Percentiles rank a stretch among this genome's conserved stretches.
These are phyloP conservation scores for Saturnispora hagleri DNA, from an alignment of 805 yeast genomes.

Conservation along the genomic window DNA sequence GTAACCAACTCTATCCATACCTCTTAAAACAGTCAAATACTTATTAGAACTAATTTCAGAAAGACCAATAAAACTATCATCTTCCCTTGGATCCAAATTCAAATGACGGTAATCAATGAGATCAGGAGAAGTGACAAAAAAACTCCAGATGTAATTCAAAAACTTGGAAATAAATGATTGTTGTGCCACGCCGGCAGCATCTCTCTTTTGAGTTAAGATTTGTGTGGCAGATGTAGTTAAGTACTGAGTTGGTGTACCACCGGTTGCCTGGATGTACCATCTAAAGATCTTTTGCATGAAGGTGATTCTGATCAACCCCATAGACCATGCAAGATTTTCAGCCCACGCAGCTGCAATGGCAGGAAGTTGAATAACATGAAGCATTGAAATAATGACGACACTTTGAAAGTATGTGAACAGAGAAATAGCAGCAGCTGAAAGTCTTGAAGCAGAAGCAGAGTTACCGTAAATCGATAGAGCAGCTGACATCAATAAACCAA, in stretches of 20 bases:
- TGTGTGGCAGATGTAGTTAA: conserved; percentile 52
- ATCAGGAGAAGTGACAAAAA: conserved; percentile 15
- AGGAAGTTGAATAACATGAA: conserved; percentile 76
- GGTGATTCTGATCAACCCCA: conserved; percentile 70
- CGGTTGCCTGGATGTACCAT: conserved; percentile 83
- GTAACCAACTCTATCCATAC: conserved; percentile 77
- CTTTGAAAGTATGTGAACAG: conserved; percentile 83
- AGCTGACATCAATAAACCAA: conserved; percentile 79
- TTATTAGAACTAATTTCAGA: conserved; percentile 41
- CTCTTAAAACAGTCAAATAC: conserved; percentile 65
- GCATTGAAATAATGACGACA: conserved; percentile 76
- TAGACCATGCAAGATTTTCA: conserved; percentile 88
- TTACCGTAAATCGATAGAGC: conserved; percentile 76
- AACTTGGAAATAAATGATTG: conserved; percentile 10
- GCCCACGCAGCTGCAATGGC: conserved; percentile 92
- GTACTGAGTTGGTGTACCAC: conserved; percentile 72
- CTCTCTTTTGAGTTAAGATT: conserved; percentile 58
- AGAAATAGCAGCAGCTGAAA: conserved; percentile 79
- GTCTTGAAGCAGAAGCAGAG: conserved; percentile 81
- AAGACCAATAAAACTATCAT: conserved; percentile 7
- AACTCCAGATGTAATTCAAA: conserved; percentile 11
- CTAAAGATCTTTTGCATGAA: conserved; percentile 83
- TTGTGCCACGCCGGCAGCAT: not conserved
- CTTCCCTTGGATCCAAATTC: not conserved
- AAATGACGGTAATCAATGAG: not conserved